Evolutionary conservation across 768 basidiomycete genomes (phyloP).

Genomic region (Chalciporus chontae): DNA sequence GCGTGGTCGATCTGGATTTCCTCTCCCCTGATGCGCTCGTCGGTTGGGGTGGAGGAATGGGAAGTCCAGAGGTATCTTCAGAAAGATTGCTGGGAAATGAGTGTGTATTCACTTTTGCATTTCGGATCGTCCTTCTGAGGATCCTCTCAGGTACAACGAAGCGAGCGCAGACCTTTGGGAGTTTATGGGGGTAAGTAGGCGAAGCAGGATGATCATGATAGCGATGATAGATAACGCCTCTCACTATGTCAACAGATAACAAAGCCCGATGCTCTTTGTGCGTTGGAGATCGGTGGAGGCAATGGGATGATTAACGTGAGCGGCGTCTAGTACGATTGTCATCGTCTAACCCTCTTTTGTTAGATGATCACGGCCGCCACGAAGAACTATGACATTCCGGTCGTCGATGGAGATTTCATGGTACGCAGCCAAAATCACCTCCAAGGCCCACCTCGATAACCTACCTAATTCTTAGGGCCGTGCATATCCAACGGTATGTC

Average conservation of each 20-base stretch:
- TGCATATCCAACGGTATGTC: slow-evolving; percentile 28
- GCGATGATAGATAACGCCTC: not conserved
- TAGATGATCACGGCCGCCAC: slow-evolving; percentile 37
- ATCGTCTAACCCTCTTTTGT: not conserved
- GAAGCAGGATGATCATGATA: not conserved
- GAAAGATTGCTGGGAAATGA: slow-evolving; percentile 38
- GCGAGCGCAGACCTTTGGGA: slow-evolving; percentile 29
- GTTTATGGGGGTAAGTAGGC: slow-evolving; percentile 22
- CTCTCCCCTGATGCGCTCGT: slow-evolving; percentile 41
- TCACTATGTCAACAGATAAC: slow-evolving; percentile 19
- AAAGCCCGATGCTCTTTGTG: slow-evolving; percentile 35
- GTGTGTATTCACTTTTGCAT: slow-evolving; percentile 13
- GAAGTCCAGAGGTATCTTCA: slow-evolving; percentile 38
- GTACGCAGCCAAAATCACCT: slow-evolving; percentile 12
- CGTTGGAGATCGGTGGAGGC: slow-evolving; percentile 40
- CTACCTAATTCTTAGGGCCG: slow-evolving; percentile 31
- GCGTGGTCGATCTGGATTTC: slow-evolving; percentile 43
- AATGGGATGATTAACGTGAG: slow-evolving; percentile 43
- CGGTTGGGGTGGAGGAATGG: slow-evolving; percentile 41
- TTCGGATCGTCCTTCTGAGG: not conserved
- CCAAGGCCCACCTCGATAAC: slow-evolving; percentile 2
- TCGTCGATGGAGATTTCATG: slow-evolving; percentile 46
- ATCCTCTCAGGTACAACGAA: slow-evolving; percentile 29
- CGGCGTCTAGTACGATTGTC: not conserved
- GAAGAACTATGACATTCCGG: slow-evolving; percentile 36